A percentile compares a stretch with the other conserved stretches of the same genome.
Evolutionary conservation across 1,139 yeast genomes (phyloP).

Genomic region (Williopsis jadinii): DNA sequence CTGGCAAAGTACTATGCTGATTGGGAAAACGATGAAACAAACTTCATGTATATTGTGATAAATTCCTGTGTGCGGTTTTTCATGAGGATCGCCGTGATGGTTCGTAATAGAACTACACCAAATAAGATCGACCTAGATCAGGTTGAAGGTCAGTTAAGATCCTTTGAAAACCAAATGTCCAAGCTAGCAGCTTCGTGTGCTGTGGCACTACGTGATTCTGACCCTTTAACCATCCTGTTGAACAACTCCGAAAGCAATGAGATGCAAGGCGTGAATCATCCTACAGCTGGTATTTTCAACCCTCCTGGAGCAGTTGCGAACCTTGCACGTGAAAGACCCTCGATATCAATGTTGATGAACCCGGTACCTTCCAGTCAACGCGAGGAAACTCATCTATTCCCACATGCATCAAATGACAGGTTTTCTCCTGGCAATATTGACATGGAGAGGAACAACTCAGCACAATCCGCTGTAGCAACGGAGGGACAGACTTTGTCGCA

Average conservation of each 20-base stretch:
- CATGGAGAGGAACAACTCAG: too few relatives aligned
- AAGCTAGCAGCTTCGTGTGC: neutral
- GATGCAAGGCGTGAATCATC: too few relatives aligned
- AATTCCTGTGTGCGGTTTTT: slow-evolving; percentile 15
- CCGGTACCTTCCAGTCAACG: neutral
- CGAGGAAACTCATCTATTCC: too few relatives aligned
- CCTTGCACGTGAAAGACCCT: neutral
- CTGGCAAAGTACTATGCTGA: slow-evolving; percentile 1
- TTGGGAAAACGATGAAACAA: neutral
- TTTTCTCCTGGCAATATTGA: too few relatives aligned
- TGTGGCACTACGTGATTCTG: neutral
- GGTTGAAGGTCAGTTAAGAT: neutral
- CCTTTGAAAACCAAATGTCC: neutral
- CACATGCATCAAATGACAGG: too few relatives aligned
- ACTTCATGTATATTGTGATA: slow-evolving; percentile 5
- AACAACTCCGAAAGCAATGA: neutral
- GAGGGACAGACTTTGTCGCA: too few relatives aligned
- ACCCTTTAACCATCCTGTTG: neutral
- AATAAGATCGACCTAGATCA: neutral
- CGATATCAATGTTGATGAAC: slow-evolving; percentile 1
- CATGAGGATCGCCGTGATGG: slow-evolving; percentile 14
- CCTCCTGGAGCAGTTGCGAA: too few relatives aligned
- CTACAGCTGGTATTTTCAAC: too few relatives aligned
- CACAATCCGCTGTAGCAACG: too few relatives aligned
- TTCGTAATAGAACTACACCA: slow-evolving; percentile 9